A percentile compares a stretch with the other conserved stretches of the same genome.
Conservation (phyloP, 805 yeast genomes). For the Priceomyces castillae region DNA sequence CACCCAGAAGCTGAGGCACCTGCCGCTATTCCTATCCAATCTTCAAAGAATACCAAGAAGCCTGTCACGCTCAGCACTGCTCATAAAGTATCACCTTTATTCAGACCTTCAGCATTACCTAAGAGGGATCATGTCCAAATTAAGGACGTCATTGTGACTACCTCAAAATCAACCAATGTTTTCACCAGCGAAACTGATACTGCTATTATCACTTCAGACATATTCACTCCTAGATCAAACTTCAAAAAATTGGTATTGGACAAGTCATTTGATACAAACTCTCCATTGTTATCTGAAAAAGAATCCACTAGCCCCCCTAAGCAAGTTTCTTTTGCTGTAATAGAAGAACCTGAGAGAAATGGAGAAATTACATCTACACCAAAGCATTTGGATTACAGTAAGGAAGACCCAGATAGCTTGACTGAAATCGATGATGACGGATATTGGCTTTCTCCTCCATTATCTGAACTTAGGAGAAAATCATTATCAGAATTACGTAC, state of each 20-base stretch:
- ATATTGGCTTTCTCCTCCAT: slow-evolving; percentile 83
- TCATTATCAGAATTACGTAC: slow-evolving; percentile 61
- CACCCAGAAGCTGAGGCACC: slow-evolving; percentile 17
- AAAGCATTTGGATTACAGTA: slow-evolving; percentile 4
- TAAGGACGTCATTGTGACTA: slow-evolving; percentile 6
- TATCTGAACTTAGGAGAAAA: slow-evolving; percentile 57
- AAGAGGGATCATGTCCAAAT: slow-evolving; percentile 8
- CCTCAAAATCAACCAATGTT: slow-evolving; percentile 12
- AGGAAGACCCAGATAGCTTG: slow-evolving; percentile 1
- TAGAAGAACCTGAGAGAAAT: slow-evolving; percentile 4
- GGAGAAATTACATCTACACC: slow-evolving; percentile 13
- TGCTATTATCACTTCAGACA: slow-evolving; percentile 67
- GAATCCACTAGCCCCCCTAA: slow-evolving; percentile 12
- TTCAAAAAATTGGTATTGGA: slow-evolving; percentile 56
- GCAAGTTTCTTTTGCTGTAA: slow-evolving; percentile 17
- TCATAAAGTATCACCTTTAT: slow-evolving; percentile 60
- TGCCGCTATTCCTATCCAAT: slow-evolving; percentile 24
- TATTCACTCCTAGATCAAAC: slow-evolving; percentile 62
- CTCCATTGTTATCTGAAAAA: slow-evolving; percentile 7
- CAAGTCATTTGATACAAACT: slow-evolving; percentile 24
- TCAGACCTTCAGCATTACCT: slow-evolving; percentile 23
- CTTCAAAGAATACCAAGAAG: slow-evolving; percentile 41
- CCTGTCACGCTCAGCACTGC: slow-evolving; percentile 58
- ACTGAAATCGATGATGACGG: slow-evolving; percentile 61
- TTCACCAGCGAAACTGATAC: slow-evolving; percentile 55